Base-by-base conservation (phyloP, 1,284 basidiomycete genomes). In the Boletus semigastroideus region DNA sequence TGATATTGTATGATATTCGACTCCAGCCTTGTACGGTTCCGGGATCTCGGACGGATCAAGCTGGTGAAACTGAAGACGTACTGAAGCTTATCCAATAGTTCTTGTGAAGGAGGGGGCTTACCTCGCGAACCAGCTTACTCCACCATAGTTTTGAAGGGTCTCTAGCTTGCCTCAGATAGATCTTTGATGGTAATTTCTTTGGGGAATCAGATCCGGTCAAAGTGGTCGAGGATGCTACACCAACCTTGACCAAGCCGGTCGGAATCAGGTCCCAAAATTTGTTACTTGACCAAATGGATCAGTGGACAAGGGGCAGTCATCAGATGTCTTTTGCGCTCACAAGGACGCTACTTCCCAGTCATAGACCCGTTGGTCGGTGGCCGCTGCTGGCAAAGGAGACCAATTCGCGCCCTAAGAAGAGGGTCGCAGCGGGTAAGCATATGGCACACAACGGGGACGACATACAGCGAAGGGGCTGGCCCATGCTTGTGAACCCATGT, bases 401-500 rank as follows among this genome's bases (percentile, higher is more conserved):
- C 84, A 87, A 65, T 85, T 84, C 34, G 84, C 84, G 19, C 86
- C 85, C 78, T 84, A 58, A 16, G 1, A 34, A 12, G 28, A 33
- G n/a, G n/a, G n/a, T n/a, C n/a, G n/a, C 33, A 41, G 2, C 22
- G 30, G 40, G 17, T 34, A 33, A n/a, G 34, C n/a, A 16, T 36
- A n/a, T 13, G 12, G 44, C 16, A 13, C 25, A 48, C 30, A 28
- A 34, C 20, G 33, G 47, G 34, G 48, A 48, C 14, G 40, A 72
- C 80, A 58, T 52, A 83, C 84, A 36, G 87, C 86, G 80, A 87
- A 90, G 1, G 87, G 87, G 53, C 77, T 80, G 0, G 87, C 80
- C 67, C 86, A 89, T 0, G 72, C 77, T 46, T 80, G 79, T 2
- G 79, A 82, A 48, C 76, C 68, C 22, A 77, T 61, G 66, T 89